Evolutionary conservation across 257 asterid species (phyloP), one percentile per base, ranked within the genome.

Genomic region (Solanum appendiculatum): DNA sequence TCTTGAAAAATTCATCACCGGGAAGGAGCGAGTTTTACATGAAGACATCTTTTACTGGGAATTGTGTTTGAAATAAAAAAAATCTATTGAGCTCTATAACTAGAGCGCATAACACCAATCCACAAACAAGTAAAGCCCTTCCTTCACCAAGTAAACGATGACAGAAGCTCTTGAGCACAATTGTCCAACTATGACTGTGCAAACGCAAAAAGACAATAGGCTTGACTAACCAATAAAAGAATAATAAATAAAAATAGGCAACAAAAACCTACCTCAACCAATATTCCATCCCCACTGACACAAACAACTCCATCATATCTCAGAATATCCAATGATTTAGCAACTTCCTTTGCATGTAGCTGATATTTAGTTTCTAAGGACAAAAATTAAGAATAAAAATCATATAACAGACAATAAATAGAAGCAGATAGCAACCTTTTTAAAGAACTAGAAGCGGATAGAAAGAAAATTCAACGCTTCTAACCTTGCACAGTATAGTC

Each of bases 201-300:
- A 78, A 78, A 44, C 2, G 7, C 84, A 44, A 42, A 42, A 44
- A 25, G 31, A 68, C 75, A 33, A 44, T 44, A 78, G 39, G 39
- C 27, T 3, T 3, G 5, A 9, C 84, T 25, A 44, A 78, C n/a
- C 39, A 42, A 2, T 27, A 14, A 78, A 15, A 33, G 54, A 78
- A 78, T 0, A 80, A 80, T 27, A 80, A 46, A 80, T 27, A 29
- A 80, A 44, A 80, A 15, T 23, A 20, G 15, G 85, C 15, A 77
- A 46, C 44, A 84, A 88, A 37, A 87, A 87, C 95, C 87, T 85
- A 97, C 99, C 99, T 97, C 99, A 88, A 97, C 99, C 51, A 97
- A 88, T 90, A 94, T 85, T 64, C 99, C 99, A 58, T 97, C 99
- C 37, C 99, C 99, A 7, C 99, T 97, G 70, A 95, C 96, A 86